Percentiles rank a stretch among this genome's conserved stretches.
phyloP scores from a whole-genome alignment of 306 rosid species.

The Castanea sativa region DNA sequence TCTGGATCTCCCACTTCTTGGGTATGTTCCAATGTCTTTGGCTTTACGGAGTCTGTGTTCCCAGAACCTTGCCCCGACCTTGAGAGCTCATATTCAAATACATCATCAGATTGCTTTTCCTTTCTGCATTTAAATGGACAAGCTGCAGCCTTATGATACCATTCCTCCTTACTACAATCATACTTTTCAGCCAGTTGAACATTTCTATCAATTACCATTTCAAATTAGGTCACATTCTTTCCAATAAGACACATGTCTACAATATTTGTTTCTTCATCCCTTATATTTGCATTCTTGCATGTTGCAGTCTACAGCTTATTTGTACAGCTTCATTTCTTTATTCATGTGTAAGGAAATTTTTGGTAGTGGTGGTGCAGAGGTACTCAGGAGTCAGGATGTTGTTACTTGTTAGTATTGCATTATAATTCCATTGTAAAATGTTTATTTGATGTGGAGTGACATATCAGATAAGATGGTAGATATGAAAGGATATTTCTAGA shows the following conservation, averaged over 20 bases:
- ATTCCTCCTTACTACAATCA: conserved; percentile 34
- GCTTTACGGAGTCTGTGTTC: conserved; percentile 67
- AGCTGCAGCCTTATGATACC: conserved; percentile 48
- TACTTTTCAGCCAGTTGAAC: conserved; percentile 28
- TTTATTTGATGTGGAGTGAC: conserved; percentile 35
- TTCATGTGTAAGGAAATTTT: conserved; percentile 97
- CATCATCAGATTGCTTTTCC: conserved; percentile 59
- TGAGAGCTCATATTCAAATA: conserved; percentile 32
- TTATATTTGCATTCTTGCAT: conserved; percentile 65
- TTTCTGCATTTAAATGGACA: conserved; percentile 36
- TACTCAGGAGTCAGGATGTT: conserved; percentile 26
- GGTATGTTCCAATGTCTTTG: conserved; percentile 78
- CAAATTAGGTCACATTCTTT: conserved; percentile 65
- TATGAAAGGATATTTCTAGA: conserved; percentile 28
- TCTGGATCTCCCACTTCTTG: conserved; percentile 56
- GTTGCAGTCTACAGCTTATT: conserved; percentile 65
- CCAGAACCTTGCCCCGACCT: conserved; percentile 81
- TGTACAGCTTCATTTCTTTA: conserved; percentile 98
- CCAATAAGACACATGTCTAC: conserved; percentile 58
- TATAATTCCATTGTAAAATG: conserved; percentile 37
- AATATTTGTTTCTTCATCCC: conserved; percentile 50
- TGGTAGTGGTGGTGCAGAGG: conserved; percentile 59
- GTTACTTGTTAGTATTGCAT: conserved; percentile 32
- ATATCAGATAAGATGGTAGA: conserved; percentile 20
- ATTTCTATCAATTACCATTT: conserved; percentile 34